phyloP scores from a whole-genome alignment of 2,329 filamentous ascomycete genomes.

The Penicillium crustosum region DNA sequence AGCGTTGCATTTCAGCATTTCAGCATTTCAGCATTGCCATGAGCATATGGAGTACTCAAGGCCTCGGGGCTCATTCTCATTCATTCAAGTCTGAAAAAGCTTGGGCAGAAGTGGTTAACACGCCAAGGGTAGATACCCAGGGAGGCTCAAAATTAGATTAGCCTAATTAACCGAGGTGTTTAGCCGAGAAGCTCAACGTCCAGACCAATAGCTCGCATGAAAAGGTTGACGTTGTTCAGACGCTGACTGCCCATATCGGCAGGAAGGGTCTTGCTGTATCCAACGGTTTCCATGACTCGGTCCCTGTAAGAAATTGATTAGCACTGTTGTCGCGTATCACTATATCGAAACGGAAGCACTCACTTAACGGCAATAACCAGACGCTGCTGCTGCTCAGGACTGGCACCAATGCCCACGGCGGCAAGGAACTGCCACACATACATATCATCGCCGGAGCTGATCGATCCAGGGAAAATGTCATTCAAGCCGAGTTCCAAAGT shows the following conservation, averaged over 20 bases:
- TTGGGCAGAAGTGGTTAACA: background rate
- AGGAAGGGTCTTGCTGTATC: slow-evolving; percentile 83
- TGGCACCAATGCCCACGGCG: slow-evolving; percentile 89
- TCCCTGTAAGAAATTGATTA: slow-evolving; percentile 53
- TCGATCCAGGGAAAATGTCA: slow-evolving; percentile 86
- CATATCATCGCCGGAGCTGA: slow-evolving; percentile 86
- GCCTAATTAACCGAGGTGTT: slow-evolving; percentile 15
- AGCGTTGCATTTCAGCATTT: background rate
- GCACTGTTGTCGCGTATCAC: background rate
- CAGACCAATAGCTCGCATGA: slow-evolving; percentile 98
- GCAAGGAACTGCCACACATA: slow-evolving; percentile 98
- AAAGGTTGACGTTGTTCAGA: slow-evolving; percentile 90
- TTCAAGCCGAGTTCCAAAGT: slow-evolving; percentile 78
- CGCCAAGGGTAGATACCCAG: background rate
- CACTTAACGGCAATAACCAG: slow-evolving; percentile 90
- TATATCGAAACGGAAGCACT: slow-evolving; percentile 28
- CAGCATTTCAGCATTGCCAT: background rate
- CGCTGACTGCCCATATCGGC: slow-evolving; percentile 80
- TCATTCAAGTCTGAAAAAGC: background rate
- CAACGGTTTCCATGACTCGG: slow-evolving; percentile 92
- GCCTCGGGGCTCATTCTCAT: background rate
- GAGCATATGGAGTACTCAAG: background rate
- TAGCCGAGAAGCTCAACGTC: slow-evolving; percentile 78
- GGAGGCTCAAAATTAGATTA: background rate
- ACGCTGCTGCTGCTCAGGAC: slow-evolving; percentile 90